A percentile compares a stretch with the other conserved stretches of the same genome.
Conservation (phyloP, 2,329 filamentous ascomycete species). For the Coniochaeta pulveracea region DNA sequence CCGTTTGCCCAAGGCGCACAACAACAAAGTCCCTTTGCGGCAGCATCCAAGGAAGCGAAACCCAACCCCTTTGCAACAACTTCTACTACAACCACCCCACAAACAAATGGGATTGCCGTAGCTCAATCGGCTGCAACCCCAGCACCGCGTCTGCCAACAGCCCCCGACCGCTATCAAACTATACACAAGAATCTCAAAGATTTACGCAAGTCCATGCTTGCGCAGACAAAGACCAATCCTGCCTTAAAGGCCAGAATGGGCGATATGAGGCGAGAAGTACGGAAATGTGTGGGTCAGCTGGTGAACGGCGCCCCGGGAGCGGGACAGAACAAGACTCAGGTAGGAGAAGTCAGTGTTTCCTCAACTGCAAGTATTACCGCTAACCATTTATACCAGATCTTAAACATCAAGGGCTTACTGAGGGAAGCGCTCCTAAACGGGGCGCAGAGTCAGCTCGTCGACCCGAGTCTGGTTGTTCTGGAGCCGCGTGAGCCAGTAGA, state of each 20-base stretch:
- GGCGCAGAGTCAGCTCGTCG: slow-evolving; percentile 34
- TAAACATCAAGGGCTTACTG: slow-evolving; percentile 38
- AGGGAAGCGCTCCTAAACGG: slow-evolving; percentile 35
- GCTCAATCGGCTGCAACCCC: slow-evolving; percentile 4
- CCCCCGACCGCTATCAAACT: slow-evolving; percentile 32
- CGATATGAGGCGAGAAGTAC: slow-evolving; percentile 60
- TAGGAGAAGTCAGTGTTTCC: slow-evolving; percentile 17
- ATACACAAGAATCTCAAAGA: slow-evolving; percentile 61
- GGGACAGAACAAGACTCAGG: slow-evolving; percentile 29
- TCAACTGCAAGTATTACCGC: not conserved
- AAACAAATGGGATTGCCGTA: slow-evolving; percentile 2
- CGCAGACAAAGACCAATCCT: slow-evolving; percentile 42
- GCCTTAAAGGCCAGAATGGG: slow-evolving; percentile 55
- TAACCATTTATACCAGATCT: slow-evolving; percentile 20
- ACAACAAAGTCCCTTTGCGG: not conserved
- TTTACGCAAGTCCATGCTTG: slow-evolving; percentile 31
- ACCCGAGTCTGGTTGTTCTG: slow-evolving; percentile 39
- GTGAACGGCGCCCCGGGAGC: slow-evolving; percentile 34
- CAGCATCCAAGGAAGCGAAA: not conserved
- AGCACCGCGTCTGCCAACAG: slow-evolving; percentile 4
- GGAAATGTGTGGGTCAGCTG: slow-evolving; percentile 63
- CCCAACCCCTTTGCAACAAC: not conserved
- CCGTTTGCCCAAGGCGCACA: no score
- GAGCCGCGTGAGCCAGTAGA: slow-evolving; percentile 26
- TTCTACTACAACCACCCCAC: not conserved